These are phyloP conservation scores for Mortierella sp. DNA, from an alignment of 371 early-diverging fungal genomes.

Conservation along the genomic window DNA sequence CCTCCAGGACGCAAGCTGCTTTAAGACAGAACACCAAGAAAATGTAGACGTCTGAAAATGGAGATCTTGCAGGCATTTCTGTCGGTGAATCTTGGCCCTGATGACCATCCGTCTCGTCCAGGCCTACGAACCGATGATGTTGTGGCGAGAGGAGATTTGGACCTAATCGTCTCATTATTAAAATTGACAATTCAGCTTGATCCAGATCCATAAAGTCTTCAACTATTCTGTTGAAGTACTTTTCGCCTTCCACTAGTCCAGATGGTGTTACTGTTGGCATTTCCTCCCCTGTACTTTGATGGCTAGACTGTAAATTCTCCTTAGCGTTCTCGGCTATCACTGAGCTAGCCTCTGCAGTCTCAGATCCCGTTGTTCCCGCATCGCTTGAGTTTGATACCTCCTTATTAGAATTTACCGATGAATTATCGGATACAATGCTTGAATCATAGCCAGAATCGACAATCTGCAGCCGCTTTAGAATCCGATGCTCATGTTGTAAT, in stretches of 20 bases:
- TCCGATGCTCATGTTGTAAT: slow-evolving; percentile 49
- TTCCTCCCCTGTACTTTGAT: background rate
- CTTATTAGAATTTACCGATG: background rate
- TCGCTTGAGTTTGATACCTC: background rate
- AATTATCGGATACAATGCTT: background rate
- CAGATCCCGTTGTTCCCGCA: background rate
- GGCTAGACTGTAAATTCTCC: too few species aligned
- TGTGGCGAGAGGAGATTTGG: slow-evolving; percentile 41
- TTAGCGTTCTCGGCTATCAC: background rate
- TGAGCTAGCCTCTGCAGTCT: background rate
- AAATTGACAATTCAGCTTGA: slow-evolving; percentile 31
- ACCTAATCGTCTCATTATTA: slow-evolving; percentile 41
- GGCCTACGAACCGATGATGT: slow-evolving; percentile 35
- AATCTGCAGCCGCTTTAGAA: slow-evolving; percentile 39
- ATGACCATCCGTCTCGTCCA: slow-evolving; percentile 40
- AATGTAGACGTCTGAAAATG: slow-evolving; percentile 40
- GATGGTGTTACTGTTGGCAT: background rate
- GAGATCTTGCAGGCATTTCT: slow-evolving; percentile 10
- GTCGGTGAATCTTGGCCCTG: slow-evolving; percentile 17
- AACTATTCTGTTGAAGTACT: slow-evolving; percentile 48
- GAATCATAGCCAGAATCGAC: slow-evolving; percentile 23
- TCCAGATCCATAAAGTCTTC: slow-evolving; percentile 52
- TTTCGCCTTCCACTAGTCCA: slow-evolving; percentile 36
- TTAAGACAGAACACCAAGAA: slow-evolving; percentile 52
- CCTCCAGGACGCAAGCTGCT: slow-evolving; percentile 39